Evolutionary conservation across 805 yeast species (phyloP).

Genomic region (Saccharomyces mikatae): DNA sequence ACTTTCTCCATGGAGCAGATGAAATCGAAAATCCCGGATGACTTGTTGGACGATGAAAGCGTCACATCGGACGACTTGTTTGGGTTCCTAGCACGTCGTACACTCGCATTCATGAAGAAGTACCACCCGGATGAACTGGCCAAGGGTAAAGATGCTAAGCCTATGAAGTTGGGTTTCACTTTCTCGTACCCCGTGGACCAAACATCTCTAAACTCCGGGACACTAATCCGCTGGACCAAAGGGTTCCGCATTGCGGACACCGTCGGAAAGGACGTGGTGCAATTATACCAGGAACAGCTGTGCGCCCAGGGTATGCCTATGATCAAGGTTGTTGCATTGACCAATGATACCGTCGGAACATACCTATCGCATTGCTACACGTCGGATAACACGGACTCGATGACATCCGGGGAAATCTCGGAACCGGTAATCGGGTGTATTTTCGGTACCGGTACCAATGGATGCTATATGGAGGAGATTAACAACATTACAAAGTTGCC

Average conservation of each 20-base stretch:
- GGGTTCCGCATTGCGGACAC: constrained; percentile 83
- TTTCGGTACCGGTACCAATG: constrained; percentile 96
- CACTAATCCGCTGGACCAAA: constrained; percentile 90
- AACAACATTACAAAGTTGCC: constrained; percentile 66
- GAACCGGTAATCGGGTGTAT: constrained; percentile 82
- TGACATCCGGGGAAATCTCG: constrained; percentile 51
- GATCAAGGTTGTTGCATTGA: constrained; percentile 74
- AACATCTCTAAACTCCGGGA: constrained; percentile 69
- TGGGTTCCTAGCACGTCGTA: constrained; percentile 62
- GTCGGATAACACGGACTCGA: constrained; percentile 39
- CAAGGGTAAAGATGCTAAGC: constrained; percentile 20
- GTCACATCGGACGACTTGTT: constrained; percentile 58
- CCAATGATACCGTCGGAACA: constrained; percentile 95
- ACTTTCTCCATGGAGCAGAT: constrained; percentile 67
- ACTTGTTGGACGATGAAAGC: constrained; percentile 51
- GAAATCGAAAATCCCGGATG: constrained; percentile 72
- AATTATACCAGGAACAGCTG: constrained; percentile 59
- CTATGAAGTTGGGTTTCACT: constrained; percentile 79
- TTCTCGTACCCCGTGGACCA: constrained; percentile 91
- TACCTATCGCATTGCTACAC: constrained; percentile 80
- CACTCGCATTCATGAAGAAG: constrained; percentile 52
- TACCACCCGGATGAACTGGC: constrained; percentile 46
- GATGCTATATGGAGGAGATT: constrained; percentile 80
- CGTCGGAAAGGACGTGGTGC: constrained; percentile 76
- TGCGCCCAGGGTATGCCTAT: constrained; percentile 46